Evolutionary conservation across 768 basidiomycete species (phyloP), one percentile per base, ranked within the genome.

Genomic region (Lactarius hatsudake): DNA sequence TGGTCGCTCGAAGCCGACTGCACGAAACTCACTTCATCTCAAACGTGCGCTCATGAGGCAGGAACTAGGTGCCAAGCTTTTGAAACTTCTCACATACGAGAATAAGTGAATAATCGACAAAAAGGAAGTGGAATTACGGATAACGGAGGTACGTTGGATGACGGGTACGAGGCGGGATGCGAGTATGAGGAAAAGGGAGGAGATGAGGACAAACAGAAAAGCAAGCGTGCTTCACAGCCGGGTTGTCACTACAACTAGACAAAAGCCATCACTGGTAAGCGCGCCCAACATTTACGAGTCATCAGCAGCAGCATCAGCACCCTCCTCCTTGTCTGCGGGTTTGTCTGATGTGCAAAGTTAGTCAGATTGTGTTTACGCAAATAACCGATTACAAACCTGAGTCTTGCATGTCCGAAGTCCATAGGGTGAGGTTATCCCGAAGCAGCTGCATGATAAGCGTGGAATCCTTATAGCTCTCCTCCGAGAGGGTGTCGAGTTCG

Each of bases 391-490:
- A 85, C 88, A 63, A 66, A 91, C 90, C 91, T 76, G 88, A 84
- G 68, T 96, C 94, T 79, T 95, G 93, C 92, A 97, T 95, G 78
- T 97, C 96, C 56, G 93, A 95, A 67, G 96, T 97, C 96, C 96
- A 98, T 74, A 98, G 86, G 59, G 95, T 97, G 54, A 98, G 82
- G 87, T 98, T 98, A 79, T 98, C 96, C 75, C 95, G 88, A 77
- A 98, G 87, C 70, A 98, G 82, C 80, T 98, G 96, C 90, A 94
- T 91, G 80, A 96, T 96, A 72, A 98, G 83, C 48, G 96, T 98
- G 66, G 94, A 97, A 80, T 98, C 96, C 84, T 98, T 97, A 91
- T 98, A 98, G 79, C 90, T 91, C 85, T 98, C 96, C 82, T 98
- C 96, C 74, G 93, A 95, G 63, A 98, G 87, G 28, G 96, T 98